A percentile compares a stretch with the other conserved stretches of the same genome.
Evolutionary conservation across 176 grass and related monocot genomes (phyloP).

Genomic region (Cocos nucifera): DNA sequence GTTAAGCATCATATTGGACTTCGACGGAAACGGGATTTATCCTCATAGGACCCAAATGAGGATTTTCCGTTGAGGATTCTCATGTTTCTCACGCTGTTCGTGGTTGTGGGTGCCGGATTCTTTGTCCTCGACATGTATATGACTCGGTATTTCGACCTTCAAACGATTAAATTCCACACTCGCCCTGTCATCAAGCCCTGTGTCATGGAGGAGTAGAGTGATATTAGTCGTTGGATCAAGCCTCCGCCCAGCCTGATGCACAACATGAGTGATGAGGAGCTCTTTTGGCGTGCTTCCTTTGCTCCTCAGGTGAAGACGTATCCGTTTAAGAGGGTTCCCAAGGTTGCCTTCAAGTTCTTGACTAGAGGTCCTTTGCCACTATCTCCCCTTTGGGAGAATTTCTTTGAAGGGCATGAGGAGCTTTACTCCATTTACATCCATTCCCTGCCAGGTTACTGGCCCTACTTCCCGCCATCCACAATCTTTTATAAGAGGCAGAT

Average conservation of each 20-base stretch:
- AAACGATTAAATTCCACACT: not conserved
- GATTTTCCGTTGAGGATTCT: conserved; percentile 16
- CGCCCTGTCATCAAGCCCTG: not conserved
- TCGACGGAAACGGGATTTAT: no score
- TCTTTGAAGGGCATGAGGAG: not conserved
- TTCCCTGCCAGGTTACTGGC: not conserved
- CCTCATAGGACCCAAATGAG: not conserved
- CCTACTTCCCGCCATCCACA: not conserved
- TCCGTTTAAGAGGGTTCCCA: not conserved
- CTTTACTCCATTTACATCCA: conserved; percentile 9
- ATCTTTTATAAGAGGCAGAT: conserved; percentile 8
- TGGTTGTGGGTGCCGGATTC: conserved; percentile 26
- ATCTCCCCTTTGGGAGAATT: conserved; percentile 6
- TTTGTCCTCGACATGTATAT: conserved; percentile 11
- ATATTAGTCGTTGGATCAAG: conserved; percentile 19
- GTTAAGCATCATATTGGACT: no score
- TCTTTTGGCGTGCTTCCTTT: not conserved
- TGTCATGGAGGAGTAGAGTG: not conserved
- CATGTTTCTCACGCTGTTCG: conserved; percentile 27
- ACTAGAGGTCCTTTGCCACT: not conserved
- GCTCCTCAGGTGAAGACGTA: not conserved
- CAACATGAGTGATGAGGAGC: conserved; percentile 9
- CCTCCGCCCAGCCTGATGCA: conserved; percentile 3
- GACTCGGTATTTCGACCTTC: conserved; percentile 17
- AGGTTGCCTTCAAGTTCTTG: conserved; percentile 11